These are phyloP conservation scores for Botrytis fragariae DNA, from an alignment of 2,329 filamentous ascomycete species.

Conservation along the genomic window DNA sequence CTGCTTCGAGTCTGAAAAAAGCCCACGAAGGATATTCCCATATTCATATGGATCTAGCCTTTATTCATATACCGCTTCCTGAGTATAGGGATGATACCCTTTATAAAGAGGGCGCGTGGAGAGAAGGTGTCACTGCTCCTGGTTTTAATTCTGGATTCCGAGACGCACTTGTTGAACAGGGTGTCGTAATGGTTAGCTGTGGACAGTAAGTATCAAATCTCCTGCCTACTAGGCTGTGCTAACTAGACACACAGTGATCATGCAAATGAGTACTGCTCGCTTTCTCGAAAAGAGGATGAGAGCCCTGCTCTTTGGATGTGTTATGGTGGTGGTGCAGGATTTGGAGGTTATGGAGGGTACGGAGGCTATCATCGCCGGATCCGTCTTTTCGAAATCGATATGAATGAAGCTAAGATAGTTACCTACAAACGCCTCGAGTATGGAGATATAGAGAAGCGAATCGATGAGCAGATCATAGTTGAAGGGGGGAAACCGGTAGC, in stretches of 20 bases:
- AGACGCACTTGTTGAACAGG: slow-evolving; percentile 81
- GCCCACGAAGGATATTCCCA: slow-evolving; percentile 82
- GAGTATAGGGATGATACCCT: slow-evolving; percentile 71
- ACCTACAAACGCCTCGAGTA: slow-evolving; percentile 90
- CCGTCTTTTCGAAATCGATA: slow-evolving; percentile 88
- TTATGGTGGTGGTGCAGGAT: slow-evolving; percentile 87
- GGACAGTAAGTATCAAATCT: slow-evolving; percentile 67
- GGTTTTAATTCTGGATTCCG: slow-evolving; percentile 90
- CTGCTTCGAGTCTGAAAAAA: slow-evolving; percentile 69
- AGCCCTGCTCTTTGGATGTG: slow-evolving; percentile 92
- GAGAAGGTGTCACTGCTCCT: slow-evolving; percentile 83
- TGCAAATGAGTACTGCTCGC: slow-evolving; percentile 92
- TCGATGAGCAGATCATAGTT: slow-evolving; percentile 66
- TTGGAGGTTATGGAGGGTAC: slow-evolving; percentile 94
- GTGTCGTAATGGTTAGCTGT: slow-evolving; percentile 82
- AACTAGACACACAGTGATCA: slow-evolving; percentile 66
- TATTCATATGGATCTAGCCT: slow-evolving; percentile 92
- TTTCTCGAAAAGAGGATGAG: slow-evolving; percentile 46
- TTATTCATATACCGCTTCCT: slow-evolving; percentile 94
- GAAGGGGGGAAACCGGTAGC: slow-evolving; percentile 50
- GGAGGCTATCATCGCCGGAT: slow-evolving; percentile 79
- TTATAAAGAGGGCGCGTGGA: slow-evolving; percentile 67
- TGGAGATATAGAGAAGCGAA: slow-evolving; percentile 50
- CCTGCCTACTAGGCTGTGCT: background rate
- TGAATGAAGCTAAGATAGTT: slow-evolving; percentile 80